Evolutionary conservation across 805 yeast genomes (phyloP), one percentile per base, ranked within the genome.

Genomic region (Isabelozyma rhagii): DNA sequence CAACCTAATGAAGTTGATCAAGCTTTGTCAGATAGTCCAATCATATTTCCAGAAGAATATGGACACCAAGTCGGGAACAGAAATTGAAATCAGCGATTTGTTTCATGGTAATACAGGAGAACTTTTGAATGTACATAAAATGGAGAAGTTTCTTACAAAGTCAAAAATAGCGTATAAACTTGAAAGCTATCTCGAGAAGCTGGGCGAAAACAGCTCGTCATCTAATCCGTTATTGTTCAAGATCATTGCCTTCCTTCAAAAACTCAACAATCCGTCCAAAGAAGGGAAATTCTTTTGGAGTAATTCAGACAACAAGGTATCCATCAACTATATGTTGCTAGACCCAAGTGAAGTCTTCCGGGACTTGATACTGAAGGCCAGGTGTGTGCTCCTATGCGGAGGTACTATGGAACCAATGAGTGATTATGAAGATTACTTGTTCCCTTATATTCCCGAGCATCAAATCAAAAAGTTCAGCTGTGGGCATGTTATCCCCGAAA

Each of bases 341-440:
- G 96, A 91, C 59, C 96, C 97, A 3, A 82, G 89, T 48, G 81
- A 80, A 44, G 72, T 81, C 3, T 89, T 92, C 61, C 72, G 75
- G 47, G 84, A 83, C 2, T 73, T 93, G 3, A 81, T 89, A 0
- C 81, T 82, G 3, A 78, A 81, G 11, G 75, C 90, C 0, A 76
- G 76, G 54, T 85, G 92, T 63, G 86, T 92, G 0, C 72, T 93
- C 1, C 63, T 92, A 3, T 94, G 97, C 1, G 98, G 98, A 36
- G 98, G 98, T 11, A 92, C 98, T 0, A 89, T 91, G 97, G 93
- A 88, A 61, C 97, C 97, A 0, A 73, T 84, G 34, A 60, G 74
- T n/a, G 97, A 92, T 55, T 87, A 84, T 61, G 66, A 78, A 5
- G 71, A 81, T n/a, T 80, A 77, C 53, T 67, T 91, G 38, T 81